phyloP scores from a whole-genome alignment of 208 protist genomes.

The Leishmania arabica region DNA sequence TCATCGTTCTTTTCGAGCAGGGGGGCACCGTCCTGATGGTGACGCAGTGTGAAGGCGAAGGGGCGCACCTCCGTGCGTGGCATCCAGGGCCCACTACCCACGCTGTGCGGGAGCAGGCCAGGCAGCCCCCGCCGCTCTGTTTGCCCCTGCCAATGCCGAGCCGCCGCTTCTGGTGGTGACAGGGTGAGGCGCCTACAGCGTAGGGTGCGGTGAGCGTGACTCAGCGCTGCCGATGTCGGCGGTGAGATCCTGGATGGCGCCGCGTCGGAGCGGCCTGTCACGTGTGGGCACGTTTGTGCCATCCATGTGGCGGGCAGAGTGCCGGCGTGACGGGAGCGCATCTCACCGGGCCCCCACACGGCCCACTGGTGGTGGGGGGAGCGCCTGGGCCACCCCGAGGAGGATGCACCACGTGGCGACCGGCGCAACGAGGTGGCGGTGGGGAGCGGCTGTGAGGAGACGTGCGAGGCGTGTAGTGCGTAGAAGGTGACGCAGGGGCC shows the following conservation, averaged over 20 bases:
- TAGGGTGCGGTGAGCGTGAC: neutral
- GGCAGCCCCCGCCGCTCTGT: neutral
- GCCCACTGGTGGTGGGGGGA: neutral
- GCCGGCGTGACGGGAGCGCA: neutral
- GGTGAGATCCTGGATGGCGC: neutral
- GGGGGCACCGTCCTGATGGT: neutral
- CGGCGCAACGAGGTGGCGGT: neutral
- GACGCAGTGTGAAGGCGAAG: neutral
- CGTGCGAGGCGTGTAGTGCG: neutral
- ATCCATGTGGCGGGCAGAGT: neutral
- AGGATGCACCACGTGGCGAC: neutral
- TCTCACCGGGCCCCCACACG: neutral
- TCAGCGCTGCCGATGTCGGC: neutral
- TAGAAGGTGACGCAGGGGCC: neutral
- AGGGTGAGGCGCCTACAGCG: neutral
- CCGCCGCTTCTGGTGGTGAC: neutral
- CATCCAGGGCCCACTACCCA: too few species aligned
- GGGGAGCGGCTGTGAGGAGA: neutral
- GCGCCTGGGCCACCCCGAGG: neutral
- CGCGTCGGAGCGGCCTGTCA: neutral
- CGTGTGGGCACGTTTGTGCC: neutral
- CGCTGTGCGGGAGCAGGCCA: neutral
- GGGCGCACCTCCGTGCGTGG: too few species aligned
- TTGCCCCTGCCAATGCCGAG: neutral
- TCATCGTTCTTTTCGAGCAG: neutral